Evolutionary conservation across 1,139 yeast genomes (phyloP).

Genomic region (Suhomyces bribrorum): DNA sequence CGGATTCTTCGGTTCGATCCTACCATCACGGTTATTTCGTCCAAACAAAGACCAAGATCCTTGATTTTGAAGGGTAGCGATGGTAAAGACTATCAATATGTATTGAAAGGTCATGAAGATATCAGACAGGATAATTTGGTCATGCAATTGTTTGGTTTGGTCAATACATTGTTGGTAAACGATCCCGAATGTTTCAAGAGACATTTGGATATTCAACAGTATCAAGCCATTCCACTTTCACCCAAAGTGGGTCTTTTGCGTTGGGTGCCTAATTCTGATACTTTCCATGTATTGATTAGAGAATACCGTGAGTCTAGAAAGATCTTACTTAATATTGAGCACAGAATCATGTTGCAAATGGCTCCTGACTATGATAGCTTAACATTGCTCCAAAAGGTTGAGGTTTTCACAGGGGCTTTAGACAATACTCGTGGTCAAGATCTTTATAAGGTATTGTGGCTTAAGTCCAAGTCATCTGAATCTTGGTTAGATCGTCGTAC

Average conservation of each 20-base stretch:
- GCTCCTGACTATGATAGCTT: constrained; percentile 95
- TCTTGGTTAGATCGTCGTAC: constrained; percentile 98
- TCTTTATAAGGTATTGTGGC: constrained; percentile 91
- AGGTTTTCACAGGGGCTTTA: constrained; percentile 92
- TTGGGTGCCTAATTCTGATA: constrained; percentile 97
- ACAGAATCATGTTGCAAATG: constrained; percentile 95
- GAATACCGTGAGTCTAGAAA: constrained; percentile 93
- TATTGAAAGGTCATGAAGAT: constrained; percentile 95
- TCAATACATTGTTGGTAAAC: constrained; percentile 81
- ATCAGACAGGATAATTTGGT: constrained; percentile 96
- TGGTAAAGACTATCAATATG: constrained; percentile 82
- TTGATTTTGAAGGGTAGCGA: constrained; percentile 80
- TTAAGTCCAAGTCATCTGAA: constrained; percentile 92
- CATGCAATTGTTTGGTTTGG: constrained; percentile 96
- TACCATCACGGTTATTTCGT: constrained; percentile 82
- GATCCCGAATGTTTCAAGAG: constrained; percentile 97
- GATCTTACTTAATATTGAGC: constrained; percentile 87
- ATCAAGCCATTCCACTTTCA: constrained; percentile 90
- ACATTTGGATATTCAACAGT: constrained; percentile 89
- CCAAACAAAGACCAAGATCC: constrained; percentile 94
- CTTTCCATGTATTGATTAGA: constrained; percentile 88
- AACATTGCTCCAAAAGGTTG: constrained; percentile 88
- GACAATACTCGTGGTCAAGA: constrained; percentile 97
- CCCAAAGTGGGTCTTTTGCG: constrained; percentile 97
- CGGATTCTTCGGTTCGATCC: constrained; percentile 78